These are phyloP conservation scores for Teunomyces funiuensis DNA, from an alignment of 805 yeast species.

Conservation along the genomic window DNA sequence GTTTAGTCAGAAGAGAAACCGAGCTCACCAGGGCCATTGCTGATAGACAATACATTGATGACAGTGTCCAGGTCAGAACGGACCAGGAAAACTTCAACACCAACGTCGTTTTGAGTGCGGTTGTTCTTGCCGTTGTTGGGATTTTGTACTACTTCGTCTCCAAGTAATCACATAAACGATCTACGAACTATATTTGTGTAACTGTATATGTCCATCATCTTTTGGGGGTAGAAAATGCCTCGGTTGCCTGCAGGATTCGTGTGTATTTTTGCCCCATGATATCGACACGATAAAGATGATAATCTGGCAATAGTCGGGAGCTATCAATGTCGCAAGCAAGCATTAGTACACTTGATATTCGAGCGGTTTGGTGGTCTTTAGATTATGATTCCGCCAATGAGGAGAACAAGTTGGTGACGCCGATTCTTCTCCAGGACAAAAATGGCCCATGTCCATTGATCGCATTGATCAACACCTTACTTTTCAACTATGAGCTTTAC, in stretches of 20 bases:
- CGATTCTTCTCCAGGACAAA: constrained; percentile 69
- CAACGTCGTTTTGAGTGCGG: constrained; percentile 3
- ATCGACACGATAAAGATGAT: background rate
- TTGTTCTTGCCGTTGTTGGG: background rate
- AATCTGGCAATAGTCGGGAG: too few species aligned
- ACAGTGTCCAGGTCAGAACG: constrained; percentile 8
- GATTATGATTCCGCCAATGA: constrained; percentile 13
- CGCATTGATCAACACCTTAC: constrained; percentile 69
- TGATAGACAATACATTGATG: constrained; percentile 11
- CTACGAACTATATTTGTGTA: background rate
- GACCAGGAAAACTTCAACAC: constrained; percentile 9
- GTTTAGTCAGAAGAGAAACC: constrained; percentile 33
- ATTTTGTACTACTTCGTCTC: background rate
- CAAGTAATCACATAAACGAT: background rate
- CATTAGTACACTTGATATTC: constrained; percentile 16
- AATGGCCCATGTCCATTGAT: constrained; percentile 91
- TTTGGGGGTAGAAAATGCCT: background rate
- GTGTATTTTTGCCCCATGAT: background rate
- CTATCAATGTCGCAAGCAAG: background rate
- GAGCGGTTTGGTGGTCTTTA: constrained; percentile 31
- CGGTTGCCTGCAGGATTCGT: background rate
- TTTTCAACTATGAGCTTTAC: constrained; percentile 47
- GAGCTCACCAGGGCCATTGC: constrained; percentile 9
- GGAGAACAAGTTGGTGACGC: constrained; percentile 40
- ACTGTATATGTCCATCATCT: background rate